Evolutionary conservation across 371 early-diverging fungal genomes (phyloP), one percentile per base, ranked within the genome.

Genomic region (Actinomortierella ambigua): DNA sequence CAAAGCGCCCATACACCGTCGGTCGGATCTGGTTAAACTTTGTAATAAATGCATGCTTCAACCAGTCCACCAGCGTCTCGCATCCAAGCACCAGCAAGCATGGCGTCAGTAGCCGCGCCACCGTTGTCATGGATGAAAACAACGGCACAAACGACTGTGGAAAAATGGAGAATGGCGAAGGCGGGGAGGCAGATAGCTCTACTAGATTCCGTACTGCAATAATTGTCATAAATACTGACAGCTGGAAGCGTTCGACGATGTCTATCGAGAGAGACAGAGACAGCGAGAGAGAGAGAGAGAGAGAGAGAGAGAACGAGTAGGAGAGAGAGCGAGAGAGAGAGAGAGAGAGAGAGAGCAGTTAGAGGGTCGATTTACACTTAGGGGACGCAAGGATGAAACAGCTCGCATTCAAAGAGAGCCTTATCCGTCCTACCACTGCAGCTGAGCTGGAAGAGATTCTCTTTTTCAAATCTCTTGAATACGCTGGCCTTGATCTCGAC

Each of bases 31-130:
- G 91, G 75, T 99, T 99, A 79, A 97, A 97, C 67, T 97, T 98
- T 17, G 95, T 94, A 56, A 99, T 93, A 69, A 98, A 98, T 1
- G 97, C 93, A 77, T 99, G 99, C 76, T 99, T 99, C 52, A 97
- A 79, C 97, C 98, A 98, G 78, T 99, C 98, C 8, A 97, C 97
- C 18, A 96, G 75, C 3, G 97, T 77, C 73, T 98, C 98, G 23
- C 95, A 92, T 0, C 87, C 88, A 51, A 93, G 84, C 4, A 97
- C 95, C 67, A 94, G 82, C 23, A 95, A 65, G 6, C 92, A 88
- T 0, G 97, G 97, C 2, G 89, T 89, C 66, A 94, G 70, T 4
- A 96, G 64, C 0, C 84, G 79, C 28, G 83, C 85, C 9, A 88
- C 61, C 3, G 85, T 83, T 6, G 83, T 86, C 76, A 81, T 73